phyloP scores from a whole-genome alignment of 352 stramenopile genomes.

The Globisporangium apiculatum region DNA sequence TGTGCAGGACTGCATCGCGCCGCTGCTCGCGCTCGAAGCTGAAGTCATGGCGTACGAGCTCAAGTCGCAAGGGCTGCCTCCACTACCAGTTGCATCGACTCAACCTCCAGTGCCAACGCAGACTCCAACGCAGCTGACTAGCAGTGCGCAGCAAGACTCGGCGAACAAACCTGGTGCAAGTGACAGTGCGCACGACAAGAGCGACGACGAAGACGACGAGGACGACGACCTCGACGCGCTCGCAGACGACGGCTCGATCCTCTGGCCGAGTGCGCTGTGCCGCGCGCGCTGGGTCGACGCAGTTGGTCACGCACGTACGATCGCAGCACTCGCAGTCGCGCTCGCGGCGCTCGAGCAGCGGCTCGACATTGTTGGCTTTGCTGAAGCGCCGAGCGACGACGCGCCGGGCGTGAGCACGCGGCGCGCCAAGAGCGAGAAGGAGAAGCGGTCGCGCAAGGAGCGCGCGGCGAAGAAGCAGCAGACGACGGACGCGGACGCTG shows the following conservation, averaged over 20 bases:
- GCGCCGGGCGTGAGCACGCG: conserved; percentile 30
- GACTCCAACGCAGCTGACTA: too few relatives aligned
- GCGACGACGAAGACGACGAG: conserved; percentile 68
- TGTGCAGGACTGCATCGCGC: conserved; percentile 27
- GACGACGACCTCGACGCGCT: conserved; percentile 62
- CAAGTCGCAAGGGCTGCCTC: conserved; percentile 16
- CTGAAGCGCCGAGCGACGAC: conserved; percentile 35
- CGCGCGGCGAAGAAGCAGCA: conserved; percentile 59
- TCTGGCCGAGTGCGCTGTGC: conserved; percentile 72
- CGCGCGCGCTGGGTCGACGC: conserved; percentile 64
- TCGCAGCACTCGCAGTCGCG: conserved; percentile 48
- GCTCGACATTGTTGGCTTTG: conserved; percentile 56
- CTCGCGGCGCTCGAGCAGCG: conserved; percentile 64
- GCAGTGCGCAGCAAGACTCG: neutral
- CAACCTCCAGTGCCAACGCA: too few relatives aligned
- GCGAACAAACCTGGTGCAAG: neutral
- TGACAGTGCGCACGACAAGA: conserved; percentile 34
- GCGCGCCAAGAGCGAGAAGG: conserved; percentile 58
- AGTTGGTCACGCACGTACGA: conserved; percentile 42
- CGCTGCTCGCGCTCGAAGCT: conserved; percentile 53
- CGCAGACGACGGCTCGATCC: conserved; percentile 43
- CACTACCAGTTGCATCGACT: neutral
- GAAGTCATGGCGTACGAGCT: conserved; percentile 53
- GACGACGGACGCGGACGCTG: conserved; percentile 34
- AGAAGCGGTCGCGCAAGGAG: conserved; percentile 66